phyloP scores from a whole-genome alignment of 805 yeast species.

The Metschnikowia arizonensis region DNA sequence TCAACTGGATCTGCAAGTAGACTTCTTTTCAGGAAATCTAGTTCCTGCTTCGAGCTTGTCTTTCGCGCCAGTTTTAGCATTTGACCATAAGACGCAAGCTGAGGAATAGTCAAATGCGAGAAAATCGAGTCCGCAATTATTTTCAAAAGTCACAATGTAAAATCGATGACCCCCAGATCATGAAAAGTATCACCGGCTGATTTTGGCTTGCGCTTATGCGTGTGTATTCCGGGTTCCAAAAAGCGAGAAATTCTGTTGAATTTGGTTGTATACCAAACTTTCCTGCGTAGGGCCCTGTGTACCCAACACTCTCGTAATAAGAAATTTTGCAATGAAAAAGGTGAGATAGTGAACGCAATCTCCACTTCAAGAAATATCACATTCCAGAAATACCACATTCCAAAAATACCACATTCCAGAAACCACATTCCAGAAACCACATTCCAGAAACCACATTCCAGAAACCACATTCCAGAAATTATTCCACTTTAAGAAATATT shows the following conservation, averaged over 20 bases:
- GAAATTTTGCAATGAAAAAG: neutral
- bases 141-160: neutral
- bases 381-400: too few species aligned
- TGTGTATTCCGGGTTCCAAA: neutral
- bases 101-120: neutral
- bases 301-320: neutral
- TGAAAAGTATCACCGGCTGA: too few species aligned
- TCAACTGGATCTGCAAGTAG: neutral
- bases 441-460: too few species aligned
- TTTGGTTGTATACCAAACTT: neutral
- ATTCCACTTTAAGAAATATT: too few species aligned
- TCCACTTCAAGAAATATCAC: too few species aligned
- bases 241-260: neutral
- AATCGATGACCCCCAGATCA: too few species aligned
- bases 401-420: too few species aligned
- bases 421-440: too few species aligned
- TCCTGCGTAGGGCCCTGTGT: neutral
- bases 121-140: neutral
- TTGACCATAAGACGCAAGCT: neutral
- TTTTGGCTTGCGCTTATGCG: neutral
- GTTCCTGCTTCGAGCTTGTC: neutral
- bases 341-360: too few species aligned
- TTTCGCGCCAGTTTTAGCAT: neutral
- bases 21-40: neutral
- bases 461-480: too few species aligned